These are phyloP conservation scores for Dendrobium catenatum DNA, from an alignment of 106 monocot genomes.

Conservation along the genomic window DNA sequence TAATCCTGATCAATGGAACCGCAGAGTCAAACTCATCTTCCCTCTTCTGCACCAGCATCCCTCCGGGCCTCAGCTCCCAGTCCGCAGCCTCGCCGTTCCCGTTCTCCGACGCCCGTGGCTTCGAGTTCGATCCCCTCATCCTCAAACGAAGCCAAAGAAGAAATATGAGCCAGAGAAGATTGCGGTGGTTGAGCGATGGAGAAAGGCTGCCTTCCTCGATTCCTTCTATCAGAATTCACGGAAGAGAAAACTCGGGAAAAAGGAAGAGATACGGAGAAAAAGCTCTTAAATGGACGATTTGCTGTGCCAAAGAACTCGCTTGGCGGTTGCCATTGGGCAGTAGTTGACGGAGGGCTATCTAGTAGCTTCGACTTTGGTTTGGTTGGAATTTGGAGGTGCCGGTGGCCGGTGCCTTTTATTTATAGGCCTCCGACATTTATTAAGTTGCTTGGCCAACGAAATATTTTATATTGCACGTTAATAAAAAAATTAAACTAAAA, in stretches of 20 bases:
- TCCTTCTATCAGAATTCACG: too few species aligned
- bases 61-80: conserved; percentile 77
- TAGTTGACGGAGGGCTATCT: too few species aligned
- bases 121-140: conserved; percentile 23
- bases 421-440: too few species aligned
- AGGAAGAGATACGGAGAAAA: not conserved
- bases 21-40: conserved; percentile 19
- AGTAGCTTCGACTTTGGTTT: too few species aligned
- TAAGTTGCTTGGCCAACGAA: too few species aligned
- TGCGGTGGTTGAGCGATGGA: not conserved
- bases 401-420: too few species aligned
- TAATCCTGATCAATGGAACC: conserved; percentile 57
- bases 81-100: conserved; percentile 18
- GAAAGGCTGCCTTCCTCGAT: not conserved
- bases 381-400: too few species aligned
- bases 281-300: too few species aligned
- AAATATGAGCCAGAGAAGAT: not conserved
- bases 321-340: too few species aligned
- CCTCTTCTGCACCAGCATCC: conserved; percentile 81
- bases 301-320: too few species aligned
- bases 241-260: not conserved
- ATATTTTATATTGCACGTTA: too few species aligned
- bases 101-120: conserved; percentile 11
- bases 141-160: not conserved
- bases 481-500: too few species aligned